These are phyloP conservation scores for Gilbertella persicaria DNA, from an alignment of 371 early-diverging fungal species.

Conservation along the genomic window DNA sequence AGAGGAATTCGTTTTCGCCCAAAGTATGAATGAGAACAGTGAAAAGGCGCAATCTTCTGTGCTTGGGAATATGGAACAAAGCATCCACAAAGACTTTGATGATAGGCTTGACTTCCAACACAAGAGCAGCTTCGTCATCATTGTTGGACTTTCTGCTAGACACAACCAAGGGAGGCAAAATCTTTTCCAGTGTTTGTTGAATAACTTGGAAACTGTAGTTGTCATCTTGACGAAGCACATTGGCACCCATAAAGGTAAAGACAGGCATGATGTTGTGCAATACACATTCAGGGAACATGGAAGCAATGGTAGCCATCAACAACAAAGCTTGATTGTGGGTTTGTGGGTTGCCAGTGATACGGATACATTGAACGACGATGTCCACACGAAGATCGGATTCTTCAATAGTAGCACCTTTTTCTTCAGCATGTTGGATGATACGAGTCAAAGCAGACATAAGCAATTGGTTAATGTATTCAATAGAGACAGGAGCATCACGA, in stretches of 20 bases:
- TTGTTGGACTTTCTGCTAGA: constrained; percentile 54
- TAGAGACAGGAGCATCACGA: constrained; percentile 59
- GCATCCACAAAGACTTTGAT: constrained; percentile 93
- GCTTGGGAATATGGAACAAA: constrained; percentile 89
- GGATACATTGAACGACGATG: constrained; percentile 86
- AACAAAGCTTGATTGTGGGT: constrained; percentile 90
- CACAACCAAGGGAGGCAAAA: constrained; percentile 84
- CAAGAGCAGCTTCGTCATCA: constrained; percentile 40
- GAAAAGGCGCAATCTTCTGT: constrained; percentile 88
- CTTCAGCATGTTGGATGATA: constrained; percentile 63
- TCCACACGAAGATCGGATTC: constrained; percentile 74
- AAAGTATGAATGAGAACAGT: constrained; percentile 79
- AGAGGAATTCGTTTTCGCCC: constrained; percentile 77
- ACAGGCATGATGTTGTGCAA: constrained; percentile 93
- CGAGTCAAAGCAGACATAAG: constrained; percentile 73
- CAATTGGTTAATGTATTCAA: constrained; percentile 90
- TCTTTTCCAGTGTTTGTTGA: constrained; percentile 83
- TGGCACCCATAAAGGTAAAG: constrained; percentile 98
- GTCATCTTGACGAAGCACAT: constrained; percentile 92
- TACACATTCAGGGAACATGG: constrained; percentile 81
- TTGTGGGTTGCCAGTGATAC: constrained; percentile 92
- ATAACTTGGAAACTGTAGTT: constrained; percentile 95
- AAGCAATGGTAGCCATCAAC: constrained; percentile 87
- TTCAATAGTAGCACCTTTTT: constrained; percentile 38
- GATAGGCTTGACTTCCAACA: constrained; percentile 66